A percentile compares a stretch with the other conserved stretches of the same genome.
Conservation (phyloP, 1,139 yeast genomes). For the Taiozyma onychis region DNA sequence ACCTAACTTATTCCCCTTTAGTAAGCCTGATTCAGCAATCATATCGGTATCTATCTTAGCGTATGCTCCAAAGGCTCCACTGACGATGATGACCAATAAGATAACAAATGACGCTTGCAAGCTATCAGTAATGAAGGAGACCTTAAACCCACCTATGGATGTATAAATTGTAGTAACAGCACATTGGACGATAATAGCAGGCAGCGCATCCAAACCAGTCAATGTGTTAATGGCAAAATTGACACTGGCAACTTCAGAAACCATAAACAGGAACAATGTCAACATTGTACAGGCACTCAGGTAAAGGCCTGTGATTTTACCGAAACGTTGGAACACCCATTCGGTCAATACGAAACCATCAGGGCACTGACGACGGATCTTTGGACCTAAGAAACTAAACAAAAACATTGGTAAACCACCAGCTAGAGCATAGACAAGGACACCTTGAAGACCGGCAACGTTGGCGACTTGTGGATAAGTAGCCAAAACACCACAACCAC, state of each 20-base stretch:
- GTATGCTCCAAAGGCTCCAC: conserved; percentile 76
- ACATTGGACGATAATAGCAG: conserved; percentile 82
- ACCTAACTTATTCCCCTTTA: conserved; percentile 65
- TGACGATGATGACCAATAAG: conserved; percentile 60
- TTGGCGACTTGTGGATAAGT: conserved; percentile 87
- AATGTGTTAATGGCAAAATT: conserved; percentile 69
- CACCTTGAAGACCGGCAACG: conserved; percentile 80
- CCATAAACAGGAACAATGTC: conserved; percentile 84
- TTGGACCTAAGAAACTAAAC: conserved; percentile 79
- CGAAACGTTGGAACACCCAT: conserved; percentile 85
- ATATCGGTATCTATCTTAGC: conserved; percentile 59
- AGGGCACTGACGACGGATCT: conserved; percentile 74
- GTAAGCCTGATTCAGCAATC: conserved; percentile 60
- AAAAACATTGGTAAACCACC: conserved; percentile 82
- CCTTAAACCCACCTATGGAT: conserved; percentile 82
- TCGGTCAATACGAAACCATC: conserved; percentile 92
- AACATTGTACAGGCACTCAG: conserved; percentile 77
- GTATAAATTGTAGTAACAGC: conserved; percentile 86
- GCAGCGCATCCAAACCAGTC: conserved; percentile 75
- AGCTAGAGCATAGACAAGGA: conserved; percentile 72
- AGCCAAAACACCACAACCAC: conserved; percentile 87
- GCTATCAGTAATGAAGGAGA: conserved; percentile 84
- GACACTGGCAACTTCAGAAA: conserved; percentile 79
- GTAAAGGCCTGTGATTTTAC: conserved; percentile 64
- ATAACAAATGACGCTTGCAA: conserved; percentile 78